phyloP scores from a whole-genome alignment of 345 rosid species.

The Pugionium dolabratum region DNA sequence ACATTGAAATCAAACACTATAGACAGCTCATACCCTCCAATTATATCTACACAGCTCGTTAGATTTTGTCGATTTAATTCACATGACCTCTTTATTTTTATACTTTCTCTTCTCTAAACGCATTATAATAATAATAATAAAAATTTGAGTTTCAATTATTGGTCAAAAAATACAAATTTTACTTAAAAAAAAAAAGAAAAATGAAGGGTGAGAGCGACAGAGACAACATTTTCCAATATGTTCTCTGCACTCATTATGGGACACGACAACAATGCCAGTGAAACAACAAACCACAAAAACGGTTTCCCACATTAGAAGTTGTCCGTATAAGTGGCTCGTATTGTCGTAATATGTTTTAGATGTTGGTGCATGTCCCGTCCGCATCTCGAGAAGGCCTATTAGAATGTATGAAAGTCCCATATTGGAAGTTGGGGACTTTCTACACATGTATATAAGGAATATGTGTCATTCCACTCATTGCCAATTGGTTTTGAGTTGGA shows the following conservation, averaged over 20 bases:
- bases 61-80: slow-evolving; percentile 48
- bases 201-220: slow-evolving; percentile 39
- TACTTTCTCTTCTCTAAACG: slow-evolving; percentile 1
- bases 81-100: slow-evolving; percentile 37
- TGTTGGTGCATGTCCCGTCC: no score
- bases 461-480: no score
- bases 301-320: no score
- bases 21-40: slow-evolving; percentile 31
- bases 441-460: no score
- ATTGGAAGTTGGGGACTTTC: no score
- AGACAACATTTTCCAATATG: slow-evolving; percentile 40
- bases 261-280: slow-evolving; percentile 38
- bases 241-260: slow-evolving; percentile 37
- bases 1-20: neutral
- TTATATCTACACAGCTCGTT: slow-evolving; percentile 43
- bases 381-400: no score
- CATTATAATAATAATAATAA: neutral
- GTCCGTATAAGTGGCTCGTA: no score
- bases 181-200: neutral
- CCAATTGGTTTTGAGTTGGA: no score
- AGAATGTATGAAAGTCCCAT: no score
- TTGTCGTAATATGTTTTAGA: no score
- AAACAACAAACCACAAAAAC: neutral
- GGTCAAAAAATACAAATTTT: neutral
- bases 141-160: slow-evolving; percentile 14